These are phyloP conservation scores for Dactylonectria estremocensis DNA, from an alignment of 2,329 filamentous ascomycete genomes.

Conservation along the genomic window DNA sequence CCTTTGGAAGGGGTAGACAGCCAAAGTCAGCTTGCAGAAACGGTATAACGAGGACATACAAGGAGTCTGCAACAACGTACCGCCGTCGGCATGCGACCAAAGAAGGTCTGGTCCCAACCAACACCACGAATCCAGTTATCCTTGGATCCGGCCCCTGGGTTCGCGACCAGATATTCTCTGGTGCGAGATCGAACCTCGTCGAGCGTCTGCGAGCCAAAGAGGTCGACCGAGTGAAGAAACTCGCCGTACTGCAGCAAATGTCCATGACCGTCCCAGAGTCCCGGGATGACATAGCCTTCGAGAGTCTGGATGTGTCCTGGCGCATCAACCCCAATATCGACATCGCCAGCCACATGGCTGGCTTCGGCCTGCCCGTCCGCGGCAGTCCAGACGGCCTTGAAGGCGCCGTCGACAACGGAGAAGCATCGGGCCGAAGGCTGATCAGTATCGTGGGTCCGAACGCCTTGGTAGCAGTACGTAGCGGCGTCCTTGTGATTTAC, in stretches of 20 bases:
- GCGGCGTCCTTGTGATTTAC: conserved; percentile 19
- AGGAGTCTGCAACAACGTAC: conserved; percentile 57
- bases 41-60: neutral
- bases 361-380: conserved; percentile 44
- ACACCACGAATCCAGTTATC: conserved; percentile 76
- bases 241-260: conserved; percentile 78
- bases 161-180: conserved; percentile 63
- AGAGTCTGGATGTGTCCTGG: conserved; percentile 42
- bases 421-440: conserved; percentile 68
- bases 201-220: conserved; percentile 72
- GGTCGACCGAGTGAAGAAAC: conserved; percentile 75
- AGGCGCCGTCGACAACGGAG: conserved; percentile 66
- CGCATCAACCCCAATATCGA: conserved; percentile 30
- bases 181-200: conserved; percentile 69
- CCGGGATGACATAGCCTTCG: conserved; percentile 73
- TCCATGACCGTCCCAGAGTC: conserved; percentile 80
- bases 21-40: neutral
- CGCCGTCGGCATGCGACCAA: conserved; percentile 77
- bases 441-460: conserved; percentile 56
- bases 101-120: conserved; percentile 79
- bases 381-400: conserved; percentile 63
- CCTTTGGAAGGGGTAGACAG: conserved; percentile 50
- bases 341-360: conserved; percentile 26
- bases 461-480: conserved; percentile 58
- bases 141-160: conserved; percentile 67